phyloP scores from a whole-genome alignment of 2,329 filamentous ascomycete genomes.

The Neofusicoccum kwambonambiense region DNA sequence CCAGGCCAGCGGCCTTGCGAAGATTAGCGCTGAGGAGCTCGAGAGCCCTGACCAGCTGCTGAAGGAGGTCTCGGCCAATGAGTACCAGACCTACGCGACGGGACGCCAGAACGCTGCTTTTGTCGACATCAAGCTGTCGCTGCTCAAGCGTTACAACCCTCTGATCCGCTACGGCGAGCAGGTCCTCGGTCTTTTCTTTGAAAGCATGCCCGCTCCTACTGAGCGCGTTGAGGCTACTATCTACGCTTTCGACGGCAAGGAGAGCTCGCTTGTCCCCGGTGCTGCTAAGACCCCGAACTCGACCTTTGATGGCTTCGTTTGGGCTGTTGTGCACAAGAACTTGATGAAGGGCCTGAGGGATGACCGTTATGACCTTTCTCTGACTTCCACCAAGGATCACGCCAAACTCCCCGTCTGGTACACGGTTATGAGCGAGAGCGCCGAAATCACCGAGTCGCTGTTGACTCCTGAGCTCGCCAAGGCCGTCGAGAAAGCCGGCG shows the following conservation, averaged over 20 bases:
- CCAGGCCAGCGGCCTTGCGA: slow-evolving; percentile 41
- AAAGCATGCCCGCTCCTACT: slow-evolving; percentile 65
- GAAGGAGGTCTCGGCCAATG: slow-evolving; percentile 83
- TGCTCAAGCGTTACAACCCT: slow-evolving; percentile 88
- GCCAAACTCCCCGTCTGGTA: slow-evolving; percentile 85
- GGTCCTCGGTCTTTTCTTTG: slow-evolving; percentile 72
- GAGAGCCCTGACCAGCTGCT: slow-evolving; percentile 58
- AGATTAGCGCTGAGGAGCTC: slow-evolving; percentile 35
- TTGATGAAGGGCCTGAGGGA: slow-evolving; percentile 86
- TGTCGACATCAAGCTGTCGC: slow-evolving; percentile 76
- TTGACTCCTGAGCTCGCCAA: slow-evolving; percentile 84
- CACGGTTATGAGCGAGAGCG: slow-evolving; percentile 95
- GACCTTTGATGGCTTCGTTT: slow-evolving; percentile 86
- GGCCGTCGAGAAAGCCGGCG: slow-evolving; percentile 74
- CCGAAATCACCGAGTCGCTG: slow-evolving; percentile 85
- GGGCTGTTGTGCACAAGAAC: slow-evolving; percentile 93
- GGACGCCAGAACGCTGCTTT: slow-evolving; percentile 93
- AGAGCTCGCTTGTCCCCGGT: slow-evolving; percentile 70
- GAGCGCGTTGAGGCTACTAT: slow-evolving; percentile 75
- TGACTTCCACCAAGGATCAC: slow-evolving; percentile 92
- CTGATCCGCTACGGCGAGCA: slow-evolving; percentile 65
- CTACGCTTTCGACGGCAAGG: slow-evolving; percentile 91
- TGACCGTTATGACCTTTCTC: slow-evolving; percentile 89
- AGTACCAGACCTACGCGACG: slow-evolving; percentile 84
- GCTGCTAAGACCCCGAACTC: slow-evolving; percentile 59